Evolutionary conservation across 2,329 filamentous ascomycete genomes (phyloP), one percentile per base, ranked within the genome.

Genomic region (Lecanicillium sp.): DNA sequence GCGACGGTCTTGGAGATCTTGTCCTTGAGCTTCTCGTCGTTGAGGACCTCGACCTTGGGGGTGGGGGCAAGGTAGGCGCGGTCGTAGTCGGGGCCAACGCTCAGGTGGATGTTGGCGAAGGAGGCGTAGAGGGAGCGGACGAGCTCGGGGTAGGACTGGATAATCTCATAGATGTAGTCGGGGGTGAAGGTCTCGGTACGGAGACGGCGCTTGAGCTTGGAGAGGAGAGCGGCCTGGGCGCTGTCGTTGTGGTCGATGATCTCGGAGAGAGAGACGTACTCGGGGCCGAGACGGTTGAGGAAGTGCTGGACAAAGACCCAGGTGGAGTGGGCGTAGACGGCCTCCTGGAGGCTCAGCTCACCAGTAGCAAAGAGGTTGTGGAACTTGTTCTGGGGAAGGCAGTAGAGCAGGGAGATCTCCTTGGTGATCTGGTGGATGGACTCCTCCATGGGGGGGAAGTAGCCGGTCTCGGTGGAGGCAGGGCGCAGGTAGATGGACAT

Each of bases 351-450:
- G 62, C 90, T 96, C 55, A 98, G 75, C 58, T 85, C 80, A 42
- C 90, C 90, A 14, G 80, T 83, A 43, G 87, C 87, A 67, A 98
- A 98, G 58, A 95, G 81, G 50, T 77, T 74, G 69, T 96, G 91
- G 66, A 98, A 89, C 69, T 90, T 93, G 77, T 95, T 98, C 67
- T 95, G 91, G 12, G 93, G 93, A 56, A 98, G 86, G 67, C 93
- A 98, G 80, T 97, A 98, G 15, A 98, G 77, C 50, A 98, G 79
- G 2, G 93, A 97, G 43, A 95, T 85, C 68, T 98, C 93, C 77
- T 97, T 97, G 73, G 93, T 95, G 72, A 98, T 96, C 70, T 98
- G 93, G 69, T 96, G 88, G 56, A 98, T 95, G 3, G 91, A 93
- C 57, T 91, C 86, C 60, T 96, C 89, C 56, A 97, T 89, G 0